Evolutionary conservation across 2,329 filamentous ascomycete genomes (phyloP).

Genomic region (Penicillium sp.): DNA sequence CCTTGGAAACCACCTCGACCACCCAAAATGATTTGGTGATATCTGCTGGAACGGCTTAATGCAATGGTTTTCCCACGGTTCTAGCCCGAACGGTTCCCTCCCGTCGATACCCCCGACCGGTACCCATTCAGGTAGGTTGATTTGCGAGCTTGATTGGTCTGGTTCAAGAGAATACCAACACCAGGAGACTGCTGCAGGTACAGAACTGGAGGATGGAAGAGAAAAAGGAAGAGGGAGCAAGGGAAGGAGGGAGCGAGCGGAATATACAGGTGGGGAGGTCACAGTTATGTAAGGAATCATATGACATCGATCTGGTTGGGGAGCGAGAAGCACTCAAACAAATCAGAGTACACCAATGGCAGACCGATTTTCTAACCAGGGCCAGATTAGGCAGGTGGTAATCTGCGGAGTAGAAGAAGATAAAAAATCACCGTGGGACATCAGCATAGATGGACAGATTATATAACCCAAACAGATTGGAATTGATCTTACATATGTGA

Average conservation of each 20-base stretch:
- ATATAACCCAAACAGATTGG: no score
- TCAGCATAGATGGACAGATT: no score
- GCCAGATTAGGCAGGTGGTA: no score
- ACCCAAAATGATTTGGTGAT: not conserved
- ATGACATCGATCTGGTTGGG: not conserved
- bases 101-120: not conserved
- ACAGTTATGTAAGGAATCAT: not conserved
- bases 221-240: not conserved
- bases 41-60: not conserved
- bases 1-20: not conserved
- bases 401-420: no score
- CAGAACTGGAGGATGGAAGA: not conserved
- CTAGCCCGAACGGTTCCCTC: not conserved
- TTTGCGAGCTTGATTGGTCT: not conserved
- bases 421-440: no score
- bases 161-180: not conserved
- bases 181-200: not conserved
- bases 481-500: no score
- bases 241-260: not conserved
- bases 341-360: no score
- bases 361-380: no score
- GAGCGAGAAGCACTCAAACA: no score
- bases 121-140: not conserved
- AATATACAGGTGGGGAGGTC: no score
- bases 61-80: not conserved